Conservation (phyloP, 495 filamentous ascomycete species). For the Xylona heveae region DNA sequence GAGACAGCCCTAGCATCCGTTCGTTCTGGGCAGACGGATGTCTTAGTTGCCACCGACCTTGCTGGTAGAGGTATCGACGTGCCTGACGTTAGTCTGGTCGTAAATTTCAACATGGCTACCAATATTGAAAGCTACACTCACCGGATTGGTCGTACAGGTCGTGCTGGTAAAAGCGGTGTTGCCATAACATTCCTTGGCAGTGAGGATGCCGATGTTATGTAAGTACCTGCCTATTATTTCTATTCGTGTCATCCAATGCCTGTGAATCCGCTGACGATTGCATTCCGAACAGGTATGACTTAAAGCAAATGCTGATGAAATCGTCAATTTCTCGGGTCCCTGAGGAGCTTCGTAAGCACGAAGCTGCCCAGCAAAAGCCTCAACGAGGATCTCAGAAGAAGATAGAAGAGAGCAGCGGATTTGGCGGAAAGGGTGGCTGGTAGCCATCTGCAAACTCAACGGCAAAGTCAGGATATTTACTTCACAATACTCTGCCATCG, state of each 20-base stretch:
- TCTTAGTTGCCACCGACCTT: constrained; percentile 93
- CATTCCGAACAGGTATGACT: constrained; percentile 42
- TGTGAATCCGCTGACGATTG: constrained; percentile 8
- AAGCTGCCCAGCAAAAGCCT: constrained; percentile 74
- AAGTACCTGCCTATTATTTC: too few relatives aligned
- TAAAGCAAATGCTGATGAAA: constrained; percentile 92
- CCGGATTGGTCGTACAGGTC: constrained; percentile 90
- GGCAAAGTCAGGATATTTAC: too few relatives aligned
- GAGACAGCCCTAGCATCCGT: constrained; percentile 83
- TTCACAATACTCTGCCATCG: too few relatives aligned
- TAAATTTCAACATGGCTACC: constrained; percentile 98
- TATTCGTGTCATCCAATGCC: neutral
- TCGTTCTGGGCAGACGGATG: constrained; percentile 54
- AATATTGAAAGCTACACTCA: constrained; percentile 94
- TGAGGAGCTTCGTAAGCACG: constrained; percentile 83
- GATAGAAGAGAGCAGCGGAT: constrained; percentile 41
- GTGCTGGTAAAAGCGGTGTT: constrained; percentile 94
- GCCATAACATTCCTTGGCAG: constrained; percentile 90
- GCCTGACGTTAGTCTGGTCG: constrained; percentile 74
- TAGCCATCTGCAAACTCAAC: too few relatives aligned
- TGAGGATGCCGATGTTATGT: constrained; percentile 86
- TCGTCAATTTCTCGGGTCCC: constrained; percentile 76
- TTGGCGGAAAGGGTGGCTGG: constrained; percentile 36
- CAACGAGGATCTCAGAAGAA: constrained; percentile 30
- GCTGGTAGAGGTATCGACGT: constrained; percentile 98